These are phyloP conservation scores for Trichomonas vaginalis DNA, from an alignment of 208 protist genomes.

Conservation along the genomic window DNA sequence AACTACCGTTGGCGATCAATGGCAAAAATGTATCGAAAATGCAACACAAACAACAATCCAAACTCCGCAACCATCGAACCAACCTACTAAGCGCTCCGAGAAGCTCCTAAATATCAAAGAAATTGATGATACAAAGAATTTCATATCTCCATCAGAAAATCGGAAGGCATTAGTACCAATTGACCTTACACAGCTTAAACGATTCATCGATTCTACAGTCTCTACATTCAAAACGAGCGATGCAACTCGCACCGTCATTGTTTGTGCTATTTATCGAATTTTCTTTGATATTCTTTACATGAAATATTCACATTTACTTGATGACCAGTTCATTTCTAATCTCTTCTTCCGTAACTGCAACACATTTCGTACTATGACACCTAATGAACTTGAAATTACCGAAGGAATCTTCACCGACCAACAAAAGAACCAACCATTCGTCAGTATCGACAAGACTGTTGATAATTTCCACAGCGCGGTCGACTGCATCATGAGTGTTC, in stretches of 20 bases:
- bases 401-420: neutral
- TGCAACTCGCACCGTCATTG: neutral
- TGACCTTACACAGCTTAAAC: neutral
- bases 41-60: neutral
- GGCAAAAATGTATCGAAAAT: neutral
- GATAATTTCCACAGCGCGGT: neutral
- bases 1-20: neutral
- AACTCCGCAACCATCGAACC: neutral
- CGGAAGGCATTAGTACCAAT: neutral
- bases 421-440: neutral
- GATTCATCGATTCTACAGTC: neutral
- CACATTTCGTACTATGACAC: neutral
- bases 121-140: neutral
- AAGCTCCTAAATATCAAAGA: neutral
- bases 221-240: neutral
- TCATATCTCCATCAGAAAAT: neutral
- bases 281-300: neutral
- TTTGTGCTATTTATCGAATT: neutral
- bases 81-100: neutral
- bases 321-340: neutral
- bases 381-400: neutral
- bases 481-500: neutral
- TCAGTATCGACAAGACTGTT: neutral
- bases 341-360: neutral
- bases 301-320: neutral